These are phyloP conservation scores for Lasiosphaeria miniovina DNA, from an alignment of 495 filamentous ascomycete species.

Conservation along the genomic window DNA sequence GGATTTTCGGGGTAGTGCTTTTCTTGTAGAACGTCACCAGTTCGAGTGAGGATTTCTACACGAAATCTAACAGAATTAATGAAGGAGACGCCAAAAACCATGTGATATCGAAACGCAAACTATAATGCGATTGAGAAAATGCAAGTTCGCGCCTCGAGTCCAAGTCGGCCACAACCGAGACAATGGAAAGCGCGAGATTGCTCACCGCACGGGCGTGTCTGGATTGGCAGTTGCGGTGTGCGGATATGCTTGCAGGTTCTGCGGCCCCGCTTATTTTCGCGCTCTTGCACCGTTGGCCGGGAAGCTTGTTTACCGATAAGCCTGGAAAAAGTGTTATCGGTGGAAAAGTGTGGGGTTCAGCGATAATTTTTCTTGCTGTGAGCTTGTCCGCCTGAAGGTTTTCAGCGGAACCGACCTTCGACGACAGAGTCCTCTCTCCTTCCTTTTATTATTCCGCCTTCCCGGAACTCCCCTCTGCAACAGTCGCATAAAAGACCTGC, in stretches of 20 bases:
- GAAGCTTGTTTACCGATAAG: slow-evolving; percentile 21
- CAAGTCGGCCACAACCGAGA: too few relatives aligned
- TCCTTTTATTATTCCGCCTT: slow-evolving; percentile 1
- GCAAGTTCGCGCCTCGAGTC: too few relatives aligned
- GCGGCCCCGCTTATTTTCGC: not conserved
- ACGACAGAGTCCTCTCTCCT: slow-evolving; percentile 4
- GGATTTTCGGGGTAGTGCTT: not conserved
- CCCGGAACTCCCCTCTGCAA: slow-evolving; percentile 2
- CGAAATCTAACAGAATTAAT: too few relatives aligned
- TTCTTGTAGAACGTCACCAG: not conserved
- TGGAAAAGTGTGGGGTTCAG: slow-evolving; percentile 13
- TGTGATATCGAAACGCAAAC: not conserved
- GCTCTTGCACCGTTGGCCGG: slow-evolving; percentile 9
- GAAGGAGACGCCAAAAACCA: too few relatives aligned
- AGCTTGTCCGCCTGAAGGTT: slow-evolving; percentile 14
- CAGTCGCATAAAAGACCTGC: not conserved
- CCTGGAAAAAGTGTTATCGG: slow-evolving; percentile 18
- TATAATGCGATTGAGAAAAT: too few relatives aligned
- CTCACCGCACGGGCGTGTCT: not conserved
- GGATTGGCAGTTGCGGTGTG: not conserved
- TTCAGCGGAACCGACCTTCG: slow-evolving; percentile 18
- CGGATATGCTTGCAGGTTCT: not conserved
- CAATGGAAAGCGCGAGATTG: not conserved
- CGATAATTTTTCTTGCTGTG: slow-evolving; percentile 23
- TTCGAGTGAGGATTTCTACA: too few relatives aligned